Evolutionary conservation across 257 asterid species (phyloP).

Genomic region (Fraxinus cuspidata): DNA sequence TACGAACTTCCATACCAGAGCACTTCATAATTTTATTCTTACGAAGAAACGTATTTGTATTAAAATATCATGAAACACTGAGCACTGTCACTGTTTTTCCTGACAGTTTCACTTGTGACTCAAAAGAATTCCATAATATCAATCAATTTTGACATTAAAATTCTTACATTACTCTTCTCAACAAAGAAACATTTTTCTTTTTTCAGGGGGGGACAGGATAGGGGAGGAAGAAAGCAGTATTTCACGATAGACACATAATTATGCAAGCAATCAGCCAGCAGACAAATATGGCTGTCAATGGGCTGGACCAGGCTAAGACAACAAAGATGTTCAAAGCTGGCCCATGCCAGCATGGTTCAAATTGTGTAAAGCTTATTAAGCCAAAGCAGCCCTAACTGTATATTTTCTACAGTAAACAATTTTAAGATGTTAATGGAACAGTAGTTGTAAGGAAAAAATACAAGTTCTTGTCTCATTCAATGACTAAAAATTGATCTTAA

Average conservation of each 20-base stretch:
- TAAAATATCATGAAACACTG: not conserved
- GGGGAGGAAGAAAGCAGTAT: not conserved
- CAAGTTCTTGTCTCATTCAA: not conserved
- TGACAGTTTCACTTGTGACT: slow-evolving; percentile 6
- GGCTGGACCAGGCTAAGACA: not conserved
- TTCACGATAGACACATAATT: not conserved
- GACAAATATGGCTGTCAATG: not conserved
- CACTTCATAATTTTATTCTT: not conserved
- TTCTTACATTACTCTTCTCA: slow-evolving; percentile 3
- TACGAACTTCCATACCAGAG: not conserved
- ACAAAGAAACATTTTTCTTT: not conserved
- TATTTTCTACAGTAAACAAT: slow-evolving; percentile 10
- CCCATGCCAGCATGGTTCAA: not conserved
- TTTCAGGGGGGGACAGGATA: not conserved
- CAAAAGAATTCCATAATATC: not conserved
- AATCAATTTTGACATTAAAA: not conserved
- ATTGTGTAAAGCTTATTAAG: not conserved
- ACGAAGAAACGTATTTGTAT: not conserved
- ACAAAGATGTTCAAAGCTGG: not conserved
- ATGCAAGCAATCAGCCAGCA: not conserved
- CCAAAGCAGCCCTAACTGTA: slow-evolving; percentile 12
- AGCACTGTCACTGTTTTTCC: not conserved
- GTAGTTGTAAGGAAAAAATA: not conserved
- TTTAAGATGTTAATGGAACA: slow-evolving; percentile 5
- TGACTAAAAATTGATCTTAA: not conserved